Base-by-base conservation (phyloP, 306 rosid species). In the Biancaea sappan region DNA sequence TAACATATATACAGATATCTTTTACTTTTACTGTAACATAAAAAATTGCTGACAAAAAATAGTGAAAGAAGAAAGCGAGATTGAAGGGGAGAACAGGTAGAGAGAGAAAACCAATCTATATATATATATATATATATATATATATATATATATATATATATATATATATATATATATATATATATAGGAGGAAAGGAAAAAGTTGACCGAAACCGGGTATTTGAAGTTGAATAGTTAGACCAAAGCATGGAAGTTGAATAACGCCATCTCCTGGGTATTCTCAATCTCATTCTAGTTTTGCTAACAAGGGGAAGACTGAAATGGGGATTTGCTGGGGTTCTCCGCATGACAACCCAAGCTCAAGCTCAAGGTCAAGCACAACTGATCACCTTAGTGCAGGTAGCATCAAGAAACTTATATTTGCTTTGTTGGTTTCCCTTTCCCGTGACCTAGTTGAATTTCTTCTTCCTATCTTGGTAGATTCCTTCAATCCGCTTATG, bases 261-360 rank as follows among this genome's bases (percentile, higher is more conserved):
- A 15, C 29, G 0, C 43, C 13, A 9, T 10, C 46, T 12, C 51
- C 51, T 46, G 19, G 51, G 51, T 18, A 13, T 52, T 46, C 26
- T 41, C n/a, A 19, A 6, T 47, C 53, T 47, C 53, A 16, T 16
- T 47, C 53, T n/a, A 16, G 21, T n/a, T 47, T 47, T 16, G 53
- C 0, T n/a, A n/a, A 16, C 57, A 44, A 28, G 14, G 21, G 38
- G 43, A 74, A 70, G 60, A 41, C 75, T 63, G 19, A 68, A 47
- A 93, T 93, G 98, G 98, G 98, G 56, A 89, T n/a, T 82, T 93
- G 98, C 82, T 93, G 88, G 90, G 80, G 86, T 80, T 86, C 91
- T 77, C 43, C 71, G 32, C 77, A 78, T 77, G 72, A 61, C 6
- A 41, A 61, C 41, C 37, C 57, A 56, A 56, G 69, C 78, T 64